phyloP scores from a whole-genome alignment of 2,329 filamentous ascomycete species.

The Meredithiella fracta region DNA sequence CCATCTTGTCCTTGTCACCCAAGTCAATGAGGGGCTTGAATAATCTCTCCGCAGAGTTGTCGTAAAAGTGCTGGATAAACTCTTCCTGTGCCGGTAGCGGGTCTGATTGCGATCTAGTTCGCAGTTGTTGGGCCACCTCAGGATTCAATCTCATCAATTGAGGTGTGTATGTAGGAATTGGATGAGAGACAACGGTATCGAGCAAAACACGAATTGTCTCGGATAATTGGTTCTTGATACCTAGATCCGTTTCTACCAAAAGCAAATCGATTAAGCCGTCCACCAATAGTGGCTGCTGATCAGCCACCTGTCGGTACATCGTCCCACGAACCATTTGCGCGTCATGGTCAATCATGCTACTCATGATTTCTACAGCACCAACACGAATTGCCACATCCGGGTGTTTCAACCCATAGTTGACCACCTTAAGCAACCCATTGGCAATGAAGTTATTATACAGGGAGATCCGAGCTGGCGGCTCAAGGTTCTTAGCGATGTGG shows the following conservation, averaged over 20 bases:
- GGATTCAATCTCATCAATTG: conserved; percentile 18
- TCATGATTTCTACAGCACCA: conserved; percentile 82
- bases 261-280: conserved; percentile 87
- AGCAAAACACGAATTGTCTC: conserved; percentile 90
- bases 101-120: conserved; percentile 32
- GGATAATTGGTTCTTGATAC: conserved; percentile 87
- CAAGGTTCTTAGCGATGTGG: conserved; percentile 82
- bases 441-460: conserved; percentile 82
- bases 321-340: conserved; percentile 85
- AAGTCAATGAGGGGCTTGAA: conserved; percentile 78
- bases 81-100: conserved; percentile 60
- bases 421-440: conserved; percentile 74
- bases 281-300: conserved; percentile 70
- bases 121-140: conserved; percentile 10
- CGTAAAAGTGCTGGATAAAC: conserved; percentile 80
- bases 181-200: conserved; percentile 36
- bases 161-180: conserved; percentile 20
- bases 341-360: conserved; percentile 91
- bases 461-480: conserved; percentile 61
- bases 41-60: conserved; percentile 65
- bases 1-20: conserved; percentile 49
- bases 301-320: conserved; percentile 79
- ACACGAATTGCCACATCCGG: conserved; percentile 71
- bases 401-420: conserved; percentile 80
- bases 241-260: conserved; percentile 77